phyloP scores from a whole-genome alignment of 257 asterid genomes.

The Phtheirospermum japonicum region DNA sequence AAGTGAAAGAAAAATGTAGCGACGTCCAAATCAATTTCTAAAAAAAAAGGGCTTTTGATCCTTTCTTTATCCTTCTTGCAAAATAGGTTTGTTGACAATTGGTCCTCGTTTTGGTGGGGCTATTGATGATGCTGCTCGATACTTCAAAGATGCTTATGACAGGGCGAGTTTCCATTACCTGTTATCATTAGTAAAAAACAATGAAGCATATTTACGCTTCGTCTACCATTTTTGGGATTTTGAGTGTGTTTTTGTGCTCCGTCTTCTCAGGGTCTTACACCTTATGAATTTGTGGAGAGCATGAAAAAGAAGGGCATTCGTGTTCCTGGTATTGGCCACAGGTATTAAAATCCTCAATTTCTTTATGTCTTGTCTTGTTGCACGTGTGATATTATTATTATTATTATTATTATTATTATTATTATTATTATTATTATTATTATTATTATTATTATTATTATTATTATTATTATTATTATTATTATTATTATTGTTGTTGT shows the following conservation, averaged over 20 bases:
- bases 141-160: slow-evolving; percentile 97
- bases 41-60: too few species aligned
- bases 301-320: slow-evolving; percentile 99
- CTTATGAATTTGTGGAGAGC: slow-evolving; percentile 94
- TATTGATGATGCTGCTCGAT: slow-evolving; percentile 97
- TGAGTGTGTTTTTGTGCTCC: slow-evolving; percentile 5
- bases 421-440: too few species aligned
- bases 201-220: neutral
- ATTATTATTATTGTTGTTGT: too few species aligned
- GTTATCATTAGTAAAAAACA: slow-evolving; percentile 21
- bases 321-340: slow-evolving; percentile 99
- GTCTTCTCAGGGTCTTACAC: slow-evolving; percentile 67
- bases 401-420: too few species aligned
- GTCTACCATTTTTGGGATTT: slow-evolving; percentile 1
- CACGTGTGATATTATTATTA: slow-evolving; percentile 19
- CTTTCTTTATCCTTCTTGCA: slow-evolving; percentile 21
- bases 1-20: neutral
- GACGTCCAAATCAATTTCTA: too few species aligned
- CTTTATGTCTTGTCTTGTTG: neutral
- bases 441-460: too few species aligned
- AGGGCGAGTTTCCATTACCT: slow-evolving; percentile 45
- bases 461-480: too few species aligned
- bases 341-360: slow-evolving; percentile 44
- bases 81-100: slow-evolving; percentile 84
- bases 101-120: slow-evolving; percentile 99